Percentiles rank a stretch among this genome's conserved stretches.
Evolutionary conservation across 768 basidiomycete species (phyloP).

Genomic region (Pisolithus orientalis): DNA sequence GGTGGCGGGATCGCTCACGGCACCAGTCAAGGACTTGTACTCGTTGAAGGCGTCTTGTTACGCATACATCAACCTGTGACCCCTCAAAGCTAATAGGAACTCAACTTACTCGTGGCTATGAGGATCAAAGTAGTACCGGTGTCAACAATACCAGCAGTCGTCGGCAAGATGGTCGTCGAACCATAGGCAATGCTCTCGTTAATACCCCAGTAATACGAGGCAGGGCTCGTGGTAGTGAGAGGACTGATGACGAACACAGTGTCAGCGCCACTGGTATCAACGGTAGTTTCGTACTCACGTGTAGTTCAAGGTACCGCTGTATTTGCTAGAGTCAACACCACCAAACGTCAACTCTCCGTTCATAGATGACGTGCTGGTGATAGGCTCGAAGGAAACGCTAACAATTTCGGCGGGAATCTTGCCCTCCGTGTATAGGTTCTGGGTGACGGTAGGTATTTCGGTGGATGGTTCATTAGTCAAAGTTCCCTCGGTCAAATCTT

Average conservation of each 20-base stretch:
- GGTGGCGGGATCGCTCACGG: conserved; percentile 20
- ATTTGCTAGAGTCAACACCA: conserved; percentile 39
- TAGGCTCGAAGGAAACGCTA: neutral
- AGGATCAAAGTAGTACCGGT: conserved; percentile 52
- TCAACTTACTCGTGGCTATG: conserved; percentile 33
- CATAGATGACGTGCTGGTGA: conserved; percentile 4
- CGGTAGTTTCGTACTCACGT: conserved; percentile 22
- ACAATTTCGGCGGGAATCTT: neutral
- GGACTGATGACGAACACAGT: conserved; percentile 26
- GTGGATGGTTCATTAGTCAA: neutral
- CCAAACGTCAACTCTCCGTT: conserved; percentile 21
- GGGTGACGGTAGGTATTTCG: conserved; percentile 20
- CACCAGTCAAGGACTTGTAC: conserved; percentile 44
- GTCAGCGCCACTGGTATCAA: neutral
- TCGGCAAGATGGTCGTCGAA: conserved; percentile 36
- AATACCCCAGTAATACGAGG: conserved; percentile 53
- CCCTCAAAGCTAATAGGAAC: too few species aligned
- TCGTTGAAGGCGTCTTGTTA: conserved; percentile 32
- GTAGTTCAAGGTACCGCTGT: conserved; percentile 36
- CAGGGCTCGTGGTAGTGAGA: conserved; percentile 41
- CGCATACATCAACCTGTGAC: neutral
- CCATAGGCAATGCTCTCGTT: conserved; percentile 51
- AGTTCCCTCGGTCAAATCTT: conserved; percentile 24
- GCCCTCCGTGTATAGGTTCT: neutral
- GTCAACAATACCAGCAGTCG: conserved; percentile 54